A percentile compares a stretch with the other conserved stretches of the same genome.
These are phyloP conservation scores for Rhipidocladum racemiflorum DNA, from an alignment of 176 grass and related monocot species.

Conservation along the genomic window DNA sequence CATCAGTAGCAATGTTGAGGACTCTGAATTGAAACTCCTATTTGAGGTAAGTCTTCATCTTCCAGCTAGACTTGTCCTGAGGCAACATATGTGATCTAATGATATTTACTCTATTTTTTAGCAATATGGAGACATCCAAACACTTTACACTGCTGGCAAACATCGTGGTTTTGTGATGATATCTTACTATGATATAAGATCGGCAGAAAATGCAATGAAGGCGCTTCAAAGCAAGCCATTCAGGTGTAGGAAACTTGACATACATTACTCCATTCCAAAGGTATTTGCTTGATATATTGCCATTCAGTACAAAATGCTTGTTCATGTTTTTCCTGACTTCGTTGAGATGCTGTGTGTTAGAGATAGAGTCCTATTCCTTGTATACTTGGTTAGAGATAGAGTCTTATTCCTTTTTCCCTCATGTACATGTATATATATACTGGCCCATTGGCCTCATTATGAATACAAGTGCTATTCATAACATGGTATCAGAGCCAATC, in stretches of 20 bases:
- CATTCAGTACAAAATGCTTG: background rate
- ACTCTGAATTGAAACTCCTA: constrained; percentile 60
- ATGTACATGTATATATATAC: too few relatives aligned
- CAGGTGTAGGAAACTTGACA: constrained; percentile 69
- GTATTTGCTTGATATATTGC: constrained; percentile 36
- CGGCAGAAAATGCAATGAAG: constrained; percentile 68
- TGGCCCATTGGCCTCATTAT: too few relatives aligned
- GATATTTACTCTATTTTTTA: constrained; percentile 32
- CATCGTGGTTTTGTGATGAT: constrained; percentile 83
- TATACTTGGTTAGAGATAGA: too few relatives aligned
- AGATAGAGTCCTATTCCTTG: too few relatives aligned
- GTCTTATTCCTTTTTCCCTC: too few relatives aligned
- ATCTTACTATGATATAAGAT: constrained; percentile 93
- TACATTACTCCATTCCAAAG: constrained; percentile 78
- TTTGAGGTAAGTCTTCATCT: constrained; percentile 62
- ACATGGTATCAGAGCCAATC: too few relatives aligned
- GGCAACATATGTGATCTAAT: constrained; percentile 21
- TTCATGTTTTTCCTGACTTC: background rate
- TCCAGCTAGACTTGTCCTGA: background rate
- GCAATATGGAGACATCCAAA: constrained; percentile 87
- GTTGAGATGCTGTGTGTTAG: background rate
- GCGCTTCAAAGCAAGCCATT: constrained; percentile 76
- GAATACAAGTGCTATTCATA: too few relatives aligned
- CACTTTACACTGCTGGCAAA: constrained; percentile 74
- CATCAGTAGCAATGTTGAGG: constrained; percentile 72